Percentiles rank a stretch among this genome's conserved stretches.
Evolutionary conservation across 2,329 filamentous ascomycete genomes (phyloP).

Genomic region (Calonectria hongkongensis): DNA sequence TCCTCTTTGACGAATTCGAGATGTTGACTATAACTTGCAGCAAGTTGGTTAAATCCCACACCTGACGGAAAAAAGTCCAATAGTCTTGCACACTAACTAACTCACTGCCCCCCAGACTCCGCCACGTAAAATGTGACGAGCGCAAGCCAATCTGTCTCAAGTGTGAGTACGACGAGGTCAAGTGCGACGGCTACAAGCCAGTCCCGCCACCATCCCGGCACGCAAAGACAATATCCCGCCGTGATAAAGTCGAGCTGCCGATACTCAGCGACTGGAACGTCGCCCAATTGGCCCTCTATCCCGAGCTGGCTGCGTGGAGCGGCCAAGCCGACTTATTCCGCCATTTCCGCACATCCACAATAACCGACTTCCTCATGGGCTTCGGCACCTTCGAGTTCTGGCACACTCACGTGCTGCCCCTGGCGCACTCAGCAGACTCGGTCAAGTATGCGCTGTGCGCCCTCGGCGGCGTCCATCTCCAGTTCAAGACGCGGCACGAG

Average conservation of each 20-base stretch:
- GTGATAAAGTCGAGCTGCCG: background rate
- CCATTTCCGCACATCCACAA: conserved; percentile 23
- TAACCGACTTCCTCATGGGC: conserved; percentile 16
- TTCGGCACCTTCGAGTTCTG: conserved; percentile 19
- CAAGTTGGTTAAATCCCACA: conserved; percentile 1
- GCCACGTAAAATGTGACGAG: conserved; percentile 4
- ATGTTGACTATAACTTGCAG: conserved; percentile 1
- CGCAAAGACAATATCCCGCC: background rate
- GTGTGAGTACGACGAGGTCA: conserved; percentile 8
- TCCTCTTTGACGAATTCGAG: background rate
- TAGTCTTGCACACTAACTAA: too few species aligned
- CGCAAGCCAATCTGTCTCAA: conserved; percentile 16
- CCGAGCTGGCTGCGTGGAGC: conserved; percentile 6
- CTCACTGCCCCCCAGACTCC: background rate
- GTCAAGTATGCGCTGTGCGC: conserved; percentile 33
- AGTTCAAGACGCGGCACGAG: conserved; percentile 24
- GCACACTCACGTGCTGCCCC: conserved; percentile 20
- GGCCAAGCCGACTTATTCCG: conserved; percentile 19
- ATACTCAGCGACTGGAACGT: conserved; percentile 14
- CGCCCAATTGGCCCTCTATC: conserved; percentile 1
- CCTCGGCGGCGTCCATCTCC: conserved; percentile 13
- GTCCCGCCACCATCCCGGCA: background rate
- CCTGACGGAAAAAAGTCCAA: too few species aligned
- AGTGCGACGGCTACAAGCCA: background rate
- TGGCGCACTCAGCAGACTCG: conserved; percentile 5